These are phyloP conservation scores for Mycogone perniciosa DNA, from an alignment of 2,329 filamentous ascomycete species.

Conservation along the genomic window DNA sequence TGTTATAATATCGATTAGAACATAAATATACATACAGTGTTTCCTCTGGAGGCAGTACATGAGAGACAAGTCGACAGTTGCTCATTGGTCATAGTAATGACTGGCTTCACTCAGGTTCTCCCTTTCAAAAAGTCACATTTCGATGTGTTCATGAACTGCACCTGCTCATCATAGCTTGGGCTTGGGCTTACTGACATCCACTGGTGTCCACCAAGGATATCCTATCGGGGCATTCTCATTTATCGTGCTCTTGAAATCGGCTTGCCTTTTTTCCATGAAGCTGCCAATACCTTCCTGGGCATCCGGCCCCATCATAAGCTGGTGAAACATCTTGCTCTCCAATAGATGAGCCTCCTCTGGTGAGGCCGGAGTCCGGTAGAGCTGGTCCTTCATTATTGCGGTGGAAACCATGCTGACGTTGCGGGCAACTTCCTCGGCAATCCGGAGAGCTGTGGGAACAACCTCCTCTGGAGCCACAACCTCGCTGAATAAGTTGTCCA, in stretches of 20 bases:
- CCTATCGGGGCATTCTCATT: constrained; percentile 51
- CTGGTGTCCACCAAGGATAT: constrained; percentile 64
- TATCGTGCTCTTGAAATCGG: constrained; percentile 55
- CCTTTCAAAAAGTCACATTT: no score
- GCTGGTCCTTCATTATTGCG: constrained; percentile 64
- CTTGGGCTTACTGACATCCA: constrained; percentile 24
- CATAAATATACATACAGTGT: no score
- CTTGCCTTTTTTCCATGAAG: constrained; percentile 63
- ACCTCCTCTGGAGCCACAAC: constrained; percentile 55
- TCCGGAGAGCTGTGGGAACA: constrained; percentile 55
- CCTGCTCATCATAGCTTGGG: constrained; percentile 18
- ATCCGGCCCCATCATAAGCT: constrained; percentile 52
- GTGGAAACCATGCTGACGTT: constrained; percentile 61
- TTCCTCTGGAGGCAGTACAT: no score
- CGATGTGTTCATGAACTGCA: no score
- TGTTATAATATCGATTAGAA: no score
- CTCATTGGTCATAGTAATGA: no score
- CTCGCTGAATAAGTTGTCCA: constrained; percentile 60
- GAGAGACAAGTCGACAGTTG: no score
- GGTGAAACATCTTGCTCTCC: constrained; percentile 58
- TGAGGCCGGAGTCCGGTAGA: constrained; percentile 52
- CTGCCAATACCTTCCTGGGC: constrained; percentile 60
- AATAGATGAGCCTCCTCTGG: constrained; percentile 66
- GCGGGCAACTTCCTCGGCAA: constrained; percentile 59
- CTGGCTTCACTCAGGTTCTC: no score